Percentiles rank a stretch among this genome's conserved stretches.
These are phyloP conservation scores for Goffeauzyma gilvescens DNA, from an alignment of 768 basidiomycete species.

Conservation along the genomic window DNA sequence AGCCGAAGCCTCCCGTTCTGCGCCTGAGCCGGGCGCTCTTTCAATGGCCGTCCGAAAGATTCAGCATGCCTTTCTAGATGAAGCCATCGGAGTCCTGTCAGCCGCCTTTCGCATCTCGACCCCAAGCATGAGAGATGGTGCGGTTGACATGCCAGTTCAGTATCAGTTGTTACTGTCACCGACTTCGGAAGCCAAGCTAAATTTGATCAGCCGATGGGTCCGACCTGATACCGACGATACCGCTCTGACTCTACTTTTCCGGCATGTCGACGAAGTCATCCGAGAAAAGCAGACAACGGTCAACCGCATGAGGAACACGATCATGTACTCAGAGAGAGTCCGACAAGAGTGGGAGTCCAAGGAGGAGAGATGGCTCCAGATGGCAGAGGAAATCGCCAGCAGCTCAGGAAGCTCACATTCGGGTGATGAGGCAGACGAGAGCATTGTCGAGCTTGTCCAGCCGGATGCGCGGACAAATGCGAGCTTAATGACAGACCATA, in stretches of 20 bases:
- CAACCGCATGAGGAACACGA: constrained; percentile 88
- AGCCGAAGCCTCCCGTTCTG: constrained; percentile 14
- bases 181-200: constrained; percentile 68
- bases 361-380: constrained; percentile 49
- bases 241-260: constrained; percentile 60
- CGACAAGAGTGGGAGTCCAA: constrained; percentile 91
- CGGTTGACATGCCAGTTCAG: constrained; percentile 69
- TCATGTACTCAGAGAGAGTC: constrained; percentile 89
- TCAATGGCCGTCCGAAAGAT: constrained; percentile 17
- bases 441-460: too few species aligned
- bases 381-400: constrained; percentile 37
- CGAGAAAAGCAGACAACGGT: constrained; percentile 86
- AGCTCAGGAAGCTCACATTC: constrained; percentile 8
- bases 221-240: constrained; percentile 69
- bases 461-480: too few species aligned
- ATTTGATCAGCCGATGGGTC: constrained; percentile 65
- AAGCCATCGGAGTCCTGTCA: constrained; percentile 68
- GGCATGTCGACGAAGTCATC: constrained; percentile 76
- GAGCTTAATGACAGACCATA: too few species aligned
- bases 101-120: constrained; percentile 62
- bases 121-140: constrained; percentile 73
- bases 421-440: constrained; percentile 15
- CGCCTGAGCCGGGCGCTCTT: constrained; percentile 12
- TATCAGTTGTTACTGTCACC: constrained; percentile 78
- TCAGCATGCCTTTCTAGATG: constrained; percentile 53